Evolutionary conservation across 192 early-diverging fungal species (phyloP), one percentile per base, ranked within the genome.

Genomic region (Coemansia sp.): DNA sequence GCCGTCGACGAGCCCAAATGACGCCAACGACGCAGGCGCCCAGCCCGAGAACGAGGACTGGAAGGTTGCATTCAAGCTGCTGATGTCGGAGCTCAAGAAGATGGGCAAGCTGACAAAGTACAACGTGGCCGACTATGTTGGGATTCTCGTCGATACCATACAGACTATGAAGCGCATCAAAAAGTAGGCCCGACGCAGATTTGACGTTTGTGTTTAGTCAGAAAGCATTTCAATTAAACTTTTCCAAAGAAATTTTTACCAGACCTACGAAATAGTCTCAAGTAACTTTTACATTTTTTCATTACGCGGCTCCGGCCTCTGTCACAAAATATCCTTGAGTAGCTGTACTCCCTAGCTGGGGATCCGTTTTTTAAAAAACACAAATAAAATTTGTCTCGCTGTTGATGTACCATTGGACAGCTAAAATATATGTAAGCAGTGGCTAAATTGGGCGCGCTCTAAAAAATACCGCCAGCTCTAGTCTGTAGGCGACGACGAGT

Each of bases 41-140:
- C 20, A 29, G 16, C 8, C 45, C 58, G 35, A 59, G 13, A 27
- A 6, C 52, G 40, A 59, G 13, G 62, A 41, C 10, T 29, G 35
- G 22, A 29, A 40, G 18, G 27, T n/a, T 4, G 56, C 70, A 45
- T 61, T 70, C 50, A 70, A 53, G 4, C 11, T 59, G 6, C 64
- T 81, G 29, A 52, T 73, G 5, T 60, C 52, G 8, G 74, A 76
- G 55, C 64, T 81, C 4, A 72, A 65, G 39, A 62, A 47, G 41
- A 43, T 81, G 22, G 78, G 78, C 29, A 40, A 37, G 16, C 45
- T 81, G 32, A 69, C 78, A 16, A 75, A 60, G 59, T 62, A 69
- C 69, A 80, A 80, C 40, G 43, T 80, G 43, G 38, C 52, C 3
- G 78, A 80, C 52, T 72, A 72, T 47, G 40, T 80, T 38, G 68